Conservation (phyloP, 176 grass and related monocot genomes). For the Bromus sterilis region DNA sequence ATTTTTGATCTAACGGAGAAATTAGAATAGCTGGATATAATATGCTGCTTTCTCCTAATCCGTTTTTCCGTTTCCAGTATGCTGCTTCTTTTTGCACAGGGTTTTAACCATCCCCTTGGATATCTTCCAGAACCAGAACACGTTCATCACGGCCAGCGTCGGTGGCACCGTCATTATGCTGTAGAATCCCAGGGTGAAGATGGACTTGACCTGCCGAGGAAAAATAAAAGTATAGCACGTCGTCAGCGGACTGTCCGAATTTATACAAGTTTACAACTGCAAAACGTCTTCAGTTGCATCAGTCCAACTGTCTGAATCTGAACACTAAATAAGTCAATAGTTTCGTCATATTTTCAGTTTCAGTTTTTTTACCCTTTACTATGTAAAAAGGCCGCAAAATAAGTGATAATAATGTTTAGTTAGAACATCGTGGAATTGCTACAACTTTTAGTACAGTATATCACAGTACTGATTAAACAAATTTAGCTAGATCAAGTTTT, state of each 20-base stretch:
- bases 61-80: conserved; percentile 7
- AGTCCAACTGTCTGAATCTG: neutral
- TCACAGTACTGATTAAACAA: neutral
- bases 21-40: neutral
- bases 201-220: conserved; percentile 40
- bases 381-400: neutral
- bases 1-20: neutral
- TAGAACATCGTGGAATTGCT: neutral
- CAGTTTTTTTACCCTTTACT: neutral
- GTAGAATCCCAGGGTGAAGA: conserved; percentile 69
- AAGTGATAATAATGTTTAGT: neutral
- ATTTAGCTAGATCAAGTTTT: neutral
- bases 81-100: conserved; percentile 37
- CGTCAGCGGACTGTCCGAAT: neutral
- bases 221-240: neutral
- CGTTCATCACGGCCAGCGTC: conserved; percentile 56
- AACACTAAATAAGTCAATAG: neutral
- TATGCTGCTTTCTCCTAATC: neutral
- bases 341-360: neutral
- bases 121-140: conserved; percentile 93
- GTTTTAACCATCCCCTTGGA: conserved; percentile 75
- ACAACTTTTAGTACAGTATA: neutral
- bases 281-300: neutral
- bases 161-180: conserved; percentile 38
- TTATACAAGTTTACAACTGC: neutral